phyloP scores from a whole-genome alignment of 2,329 filamentous ascomycete species.

The Beauveria asiatica region DNA sequence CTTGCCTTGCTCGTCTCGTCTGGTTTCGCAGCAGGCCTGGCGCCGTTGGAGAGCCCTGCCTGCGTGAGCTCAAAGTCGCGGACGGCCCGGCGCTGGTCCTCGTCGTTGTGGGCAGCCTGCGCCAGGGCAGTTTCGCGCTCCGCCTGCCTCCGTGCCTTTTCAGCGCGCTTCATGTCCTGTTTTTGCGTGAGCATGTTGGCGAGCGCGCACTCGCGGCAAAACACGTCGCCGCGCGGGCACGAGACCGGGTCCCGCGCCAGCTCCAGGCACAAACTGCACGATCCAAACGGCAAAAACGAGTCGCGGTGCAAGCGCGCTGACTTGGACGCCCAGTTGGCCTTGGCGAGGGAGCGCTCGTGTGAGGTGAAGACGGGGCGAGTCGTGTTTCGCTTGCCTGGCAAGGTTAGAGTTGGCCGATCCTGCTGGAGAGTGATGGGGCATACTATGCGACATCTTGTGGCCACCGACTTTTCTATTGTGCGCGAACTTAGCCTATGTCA shows the following conservation, averaged over 20 bases:
- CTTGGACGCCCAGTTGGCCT: conserved; percentile 71
- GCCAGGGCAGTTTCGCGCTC: conserved; percentile 55
- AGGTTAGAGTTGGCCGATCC: conserved; percentile 5
- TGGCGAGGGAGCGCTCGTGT: conserved; percentile 77
- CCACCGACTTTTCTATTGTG: not conserved
- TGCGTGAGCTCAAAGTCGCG: conserved; percentile 79
- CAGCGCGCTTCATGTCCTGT: conserved; percentile 79
- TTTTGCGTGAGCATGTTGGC: conserved; percentile 85
- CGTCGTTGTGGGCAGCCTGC: conserved; percentile 53
- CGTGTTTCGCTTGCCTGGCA: conserved; percentile 72
- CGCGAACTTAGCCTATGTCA: too few species aligned
- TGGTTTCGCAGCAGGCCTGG: conserved; percentile 21
- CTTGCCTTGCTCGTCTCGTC: conserved; percentile 19
- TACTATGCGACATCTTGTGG: conserved; percentile 34
- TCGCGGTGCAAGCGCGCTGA: conserved; percentile 81
- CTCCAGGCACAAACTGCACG: conserved; percentile 79
- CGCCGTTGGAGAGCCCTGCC: conserved; percentile 48
- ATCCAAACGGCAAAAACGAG: conserved; percentile 85
- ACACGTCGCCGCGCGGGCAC: conserved; percentile 78
- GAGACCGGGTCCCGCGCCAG: conserved; percentile 74
- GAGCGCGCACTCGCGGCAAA: conserved; percentile 91
- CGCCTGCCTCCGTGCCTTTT: conserved; percentile 54
- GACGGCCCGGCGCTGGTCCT: conserved; percentile 62
- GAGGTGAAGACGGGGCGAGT: conserved; percentile 90
- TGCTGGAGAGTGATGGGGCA: conserved; percentile 12